phyloP scores from a whole-genome alignment of 768 basidiomycete species.

The Cyclocybe aegerita region DNA sequence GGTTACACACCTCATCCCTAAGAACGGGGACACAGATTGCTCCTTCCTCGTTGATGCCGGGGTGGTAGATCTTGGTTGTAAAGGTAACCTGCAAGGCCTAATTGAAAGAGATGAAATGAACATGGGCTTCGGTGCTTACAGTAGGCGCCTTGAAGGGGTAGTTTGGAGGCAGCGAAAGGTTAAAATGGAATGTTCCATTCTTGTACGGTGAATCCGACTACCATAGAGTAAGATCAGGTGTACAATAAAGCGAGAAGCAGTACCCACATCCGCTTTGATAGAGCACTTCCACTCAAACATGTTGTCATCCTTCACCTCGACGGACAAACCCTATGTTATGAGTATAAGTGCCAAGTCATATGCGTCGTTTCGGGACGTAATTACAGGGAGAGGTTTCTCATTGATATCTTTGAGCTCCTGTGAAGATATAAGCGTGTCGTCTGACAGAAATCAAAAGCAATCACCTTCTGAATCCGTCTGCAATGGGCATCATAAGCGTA shows the following conservation, averaged over 20 bases:
- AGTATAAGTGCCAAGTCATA: too few species aligned
- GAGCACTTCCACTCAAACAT: constrained; percentile 75
- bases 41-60: constrained; percentile 88
- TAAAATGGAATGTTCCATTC: constrained; percentile 77
- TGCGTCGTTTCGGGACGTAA: too few species aligned
- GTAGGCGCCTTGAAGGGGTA: constrained; percentile 88
- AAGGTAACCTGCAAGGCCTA: constrained; percentile 64
- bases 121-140: constrained; percentile 36
- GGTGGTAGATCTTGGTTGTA: constrained; percentile 86
- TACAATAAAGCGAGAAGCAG: constrained; percentile 1
- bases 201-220: constrained; percentile 83
- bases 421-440: constrained; percentile 9
- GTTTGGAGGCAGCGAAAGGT: constrained; percentile 66
- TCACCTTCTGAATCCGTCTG: constrained; percentile 78
- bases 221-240: not conserved
- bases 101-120: constrained; percentile 6
- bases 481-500: constrained; percentile 19
- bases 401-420: constrained; percentile 70
- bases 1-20: constrained; percentile 68
- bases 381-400: constrained; percentile 64
- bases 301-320: constrained; percentile 69
- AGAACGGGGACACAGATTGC: constrained; percentile 82
- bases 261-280: constrained; percentile 70
- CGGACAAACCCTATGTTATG: constrained; percentile 52
- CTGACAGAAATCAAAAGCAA: not conserved